Evolutionary conservation across 2,329 filamentous ascomycete genomes (phyloP).

Genomic region (Aspergillus viridinutans): DNA sequence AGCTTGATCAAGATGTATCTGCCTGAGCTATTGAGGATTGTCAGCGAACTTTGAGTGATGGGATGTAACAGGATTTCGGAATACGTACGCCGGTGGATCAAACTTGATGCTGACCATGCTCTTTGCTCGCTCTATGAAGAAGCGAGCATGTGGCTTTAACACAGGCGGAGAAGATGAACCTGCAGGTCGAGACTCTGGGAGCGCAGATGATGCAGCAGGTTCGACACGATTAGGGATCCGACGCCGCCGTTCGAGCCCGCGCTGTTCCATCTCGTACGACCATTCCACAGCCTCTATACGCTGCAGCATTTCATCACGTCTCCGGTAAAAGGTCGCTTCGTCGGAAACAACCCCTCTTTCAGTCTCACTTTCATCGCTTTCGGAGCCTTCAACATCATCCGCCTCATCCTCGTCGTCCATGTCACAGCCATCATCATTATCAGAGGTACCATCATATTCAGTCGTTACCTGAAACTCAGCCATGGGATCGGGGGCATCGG

Average conservation of each 20-base stretch:
- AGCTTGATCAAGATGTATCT: conserved; percentile 85
- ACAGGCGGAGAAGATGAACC: conserved; percentile 27
- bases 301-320: conserved; percentile 24
- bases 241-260: conserved; percentile 18
- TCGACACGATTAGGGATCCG: conserved; percentile 25
- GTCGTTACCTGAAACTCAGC: conserved; percentile 34
- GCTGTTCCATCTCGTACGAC: conserved; percentile 14
- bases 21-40: conserved; percentile 53
- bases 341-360: conserved; percentile 22
- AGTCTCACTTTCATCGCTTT: conserved; percentile 30
- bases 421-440: conserved; percentile 34
- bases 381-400: conserved; percentile 28
- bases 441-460: conserved; percentile 35
- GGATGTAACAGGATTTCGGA: background rate
- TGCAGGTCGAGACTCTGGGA: conserved; percentile 5
- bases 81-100: conserved; percentile 40
- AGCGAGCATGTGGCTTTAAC: conserved; percentile 70
- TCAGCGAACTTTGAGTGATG: conserved; percentile 5
- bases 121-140: conserved; percentile 77
- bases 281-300: conserved; percentile 21
- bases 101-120: conserved; percentile 85
- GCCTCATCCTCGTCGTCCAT: conserved; percentile 26
- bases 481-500: conserved; percentile 15
- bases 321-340: conserved; percentile 20
- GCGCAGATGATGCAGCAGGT: conserved; percentile 16